Base-by-base conservation (phyloP, 2,329 filamentous ascomycete species). In the Aureobasidium sp. region DNA sequence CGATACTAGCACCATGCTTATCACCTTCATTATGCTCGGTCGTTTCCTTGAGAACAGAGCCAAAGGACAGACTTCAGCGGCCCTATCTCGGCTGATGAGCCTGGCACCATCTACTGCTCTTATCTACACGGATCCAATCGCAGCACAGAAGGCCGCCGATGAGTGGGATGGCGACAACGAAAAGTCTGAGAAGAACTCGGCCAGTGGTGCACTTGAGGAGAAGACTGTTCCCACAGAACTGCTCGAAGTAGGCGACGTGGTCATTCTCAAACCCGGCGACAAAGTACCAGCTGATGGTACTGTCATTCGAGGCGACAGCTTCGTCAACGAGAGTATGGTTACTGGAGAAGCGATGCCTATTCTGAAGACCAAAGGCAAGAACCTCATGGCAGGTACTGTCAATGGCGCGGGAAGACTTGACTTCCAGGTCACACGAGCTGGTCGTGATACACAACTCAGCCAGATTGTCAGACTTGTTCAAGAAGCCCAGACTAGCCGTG, bases 401-500 rank as follows among this genome's bases (percentile, higher is more conserved):
- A 99, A 99, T 72, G 91, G 92, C 29, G 88, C 92, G 65, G 94
- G 94, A 3, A 86, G 93, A 52, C 79, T 97, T 42, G 94, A 97
- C 73, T 94, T 97, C 74, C 86, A 89, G 47, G 94, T 99, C 63
- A 96, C 90, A 3, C 85, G 93, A 67, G 92, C 93, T 39, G 94
- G 94, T 53, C 88, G 92, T 65, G 93, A 99, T 71, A 99, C 94
- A 0, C 93, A 97, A 73, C 86, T 99, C 61, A 96, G 91, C 75
- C 94, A 97, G 75, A 99, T 99, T 66, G 94, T 99, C 65, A 94
- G 93, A 74, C 83, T 97, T n/a, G 94, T 99, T 0, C 94, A 99
- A 74, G 91, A 97, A 72, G 94, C 94, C 3, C 94, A 99, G 74
- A 97, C 93, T 2, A 93, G 86, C 59, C 86, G 94, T 42, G 94